These are phyloP conservation scores for Aspergillus awamori DNA, from an alignment of 2,329 filamentous ascomycete genomes.

Conservation along the genomic window DNA sequence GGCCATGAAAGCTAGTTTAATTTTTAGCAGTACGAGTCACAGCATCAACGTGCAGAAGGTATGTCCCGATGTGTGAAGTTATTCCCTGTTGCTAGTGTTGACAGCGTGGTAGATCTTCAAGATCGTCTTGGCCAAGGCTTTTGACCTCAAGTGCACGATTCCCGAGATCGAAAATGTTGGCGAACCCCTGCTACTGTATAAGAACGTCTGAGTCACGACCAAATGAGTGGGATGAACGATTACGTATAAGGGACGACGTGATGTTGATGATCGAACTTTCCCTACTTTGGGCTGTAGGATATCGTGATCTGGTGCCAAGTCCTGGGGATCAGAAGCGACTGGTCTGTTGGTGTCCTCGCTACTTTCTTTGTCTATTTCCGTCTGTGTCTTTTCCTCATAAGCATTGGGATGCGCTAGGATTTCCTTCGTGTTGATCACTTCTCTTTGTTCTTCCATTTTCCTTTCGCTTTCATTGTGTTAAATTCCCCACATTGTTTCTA, in stretches of 20 bases:
- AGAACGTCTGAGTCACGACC: slow-evolving; percentile 48
- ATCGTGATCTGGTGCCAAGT: slow-evolving; percentile 9
- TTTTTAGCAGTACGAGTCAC: slow-evolving; percentile 98
- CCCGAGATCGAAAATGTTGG: slow-evolving; percentile 98
- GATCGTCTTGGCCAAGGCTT: slow-evolving; percentile 97
- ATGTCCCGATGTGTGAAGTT: slow-evolving; percentile 21
- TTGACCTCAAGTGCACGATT: slow-evolving; percentile 98
- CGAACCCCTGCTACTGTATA: slow-evolving; percentile 91
- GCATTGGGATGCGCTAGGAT: slow-evolving; percentile 30
- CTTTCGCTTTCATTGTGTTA: slow-evolving; percentile 16
- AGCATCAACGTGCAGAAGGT: slow-evolving; percentile 99
- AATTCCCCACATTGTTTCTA: slow-evolving; percentile 20
- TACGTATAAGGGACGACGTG: slow-evolving; percentile 42
- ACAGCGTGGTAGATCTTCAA: slow-evolving; percentile 82
- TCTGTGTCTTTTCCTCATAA: slow-evolving; percentile 18
- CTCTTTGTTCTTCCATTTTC: slow-evolving; percentile 20
- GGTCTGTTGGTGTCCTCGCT: slow-evolving; percentile 10
- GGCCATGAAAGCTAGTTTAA: slow-evolving; percentile 95
- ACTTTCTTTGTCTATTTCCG: slow-evolving; percentile 12
- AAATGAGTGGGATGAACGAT: slow-evolving; percentile 27
- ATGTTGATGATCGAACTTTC: slow-evolving; percentile 36
- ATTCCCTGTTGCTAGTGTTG: slow-evolving; percentile 22
- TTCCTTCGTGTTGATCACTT: slow-evolving; percentile 20
- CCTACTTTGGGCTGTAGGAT: slow-evolving; percentile 16
- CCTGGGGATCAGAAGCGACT: slow-evolving; percentile 8